Percentiles rank a stretch among this genome's conserved stretches.
These are phyloP conservation scores for Agroathelia rolfsii DNA, from an alignment of 1,284 basidiomycete species.

Conservation along the genomic window DNA sequence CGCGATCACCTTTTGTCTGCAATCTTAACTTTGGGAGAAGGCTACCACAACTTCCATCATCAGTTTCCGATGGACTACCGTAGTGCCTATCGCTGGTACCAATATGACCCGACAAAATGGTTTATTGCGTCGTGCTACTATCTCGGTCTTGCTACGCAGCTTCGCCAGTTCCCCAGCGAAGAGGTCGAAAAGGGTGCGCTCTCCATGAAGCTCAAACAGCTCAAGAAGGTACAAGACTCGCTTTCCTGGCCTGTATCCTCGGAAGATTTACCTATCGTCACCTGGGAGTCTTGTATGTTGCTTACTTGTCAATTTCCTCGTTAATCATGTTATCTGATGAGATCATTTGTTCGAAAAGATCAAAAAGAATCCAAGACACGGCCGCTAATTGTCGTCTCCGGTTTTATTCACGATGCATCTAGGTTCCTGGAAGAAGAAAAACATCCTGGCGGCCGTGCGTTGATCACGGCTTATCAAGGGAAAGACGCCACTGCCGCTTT, in stretches of 20 bases:
- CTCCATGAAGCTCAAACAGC: constrained; percentile 74
- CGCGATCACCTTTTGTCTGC: constrained; percentile 82
- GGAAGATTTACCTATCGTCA: constrained; percentile 66
- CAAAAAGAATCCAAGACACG: constrained; percentile 57
- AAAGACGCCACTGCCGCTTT: constrained; percentile 79
- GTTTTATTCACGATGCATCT: constrained; percentile 82
- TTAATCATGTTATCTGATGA: too few species aligned
- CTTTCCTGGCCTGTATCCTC: constrained; percentile 60
- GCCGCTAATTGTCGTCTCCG: constrained; percentile 65
- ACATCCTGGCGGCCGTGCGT: constrained; percentile 74
- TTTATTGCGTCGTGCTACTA: constrained; percentile 64
- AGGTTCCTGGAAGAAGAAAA: constrained; percentile 65
- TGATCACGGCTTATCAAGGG: constrained; percentile 59
- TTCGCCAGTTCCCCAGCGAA: constrained; percentile 79
- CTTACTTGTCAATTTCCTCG: too few species aligned
- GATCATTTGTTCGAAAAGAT: constrained; percentile 29
- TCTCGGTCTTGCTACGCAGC: constrained; percentile 67
- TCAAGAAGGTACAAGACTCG: constrained; percentile 55
- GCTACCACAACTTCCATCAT: constrained; percentile 90
- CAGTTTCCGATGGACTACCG: constrained; percentile 62
- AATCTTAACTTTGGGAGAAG: constrained; percentile 82
- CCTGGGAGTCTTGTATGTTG: constrained; percentile 81
- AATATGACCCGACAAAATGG: constrained; percentile 71
- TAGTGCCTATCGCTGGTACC: constrained; percentile 58
- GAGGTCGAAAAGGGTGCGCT: constrained; percentile 77